Evolutionary conservation across 2,329 filamentous ascomycete species (phyloP), one percentile per base, ranked within the genome.

Genomic region (Aspergillus sp.): DNA sequence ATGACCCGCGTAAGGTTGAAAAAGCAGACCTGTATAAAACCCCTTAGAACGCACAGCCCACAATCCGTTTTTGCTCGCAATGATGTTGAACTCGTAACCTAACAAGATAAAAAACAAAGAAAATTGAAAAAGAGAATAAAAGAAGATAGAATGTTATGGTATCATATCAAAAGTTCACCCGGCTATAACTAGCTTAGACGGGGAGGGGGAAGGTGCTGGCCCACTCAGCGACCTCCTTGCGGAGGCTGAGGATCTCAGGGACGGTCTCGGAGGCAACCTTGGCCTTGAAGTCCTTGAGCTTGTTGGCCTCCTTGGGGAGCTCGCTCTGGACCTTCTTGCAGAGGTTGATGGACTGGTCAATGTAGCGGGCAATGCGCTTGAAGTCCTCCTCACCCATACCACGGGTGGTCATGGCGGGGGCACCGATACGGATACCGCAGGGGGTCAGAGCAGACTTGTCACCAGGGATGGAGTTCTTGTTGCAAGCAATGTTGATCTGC

Each of bases 221-320:
- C 94, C 94, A 99, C 52, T 81, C 81, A 50, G 91, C 84, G 76
- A 99, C 92, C 85, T 98, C 94, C 83, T 92, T 90, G 83, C 89
- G 91, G 76, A 97, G 85, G 69, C 85, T 86, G 77, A 90, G 88
- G 81, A 99, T 94, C 83, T 93, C 91, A 63, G 86, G 80, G 52
- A 96, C 84, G 74, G 89, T 86, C 66, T 92, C 93, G 68, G 84
- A 82, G 60, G 90, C 87, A 64, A 97, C 91, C 86, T 92, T 94
- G 76, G 87, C 88, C 86, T 94, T 96, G 90, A 99, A 98, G 85
- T 99, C 95, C 89, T 98, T 98, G 79, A 96, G 91, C 88, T 96
- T 97, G 88, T 98, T 99, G 74, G 91, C 92, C 80, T 95, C 91
- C 88, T 97, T 97, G 78, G 95, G 94, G 23, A 98, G 87, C 66